phyloP scores from a whole-genome alignment of 2,329 filamentous ascomycete species.

The Fonsecaea monophora region DNA sequence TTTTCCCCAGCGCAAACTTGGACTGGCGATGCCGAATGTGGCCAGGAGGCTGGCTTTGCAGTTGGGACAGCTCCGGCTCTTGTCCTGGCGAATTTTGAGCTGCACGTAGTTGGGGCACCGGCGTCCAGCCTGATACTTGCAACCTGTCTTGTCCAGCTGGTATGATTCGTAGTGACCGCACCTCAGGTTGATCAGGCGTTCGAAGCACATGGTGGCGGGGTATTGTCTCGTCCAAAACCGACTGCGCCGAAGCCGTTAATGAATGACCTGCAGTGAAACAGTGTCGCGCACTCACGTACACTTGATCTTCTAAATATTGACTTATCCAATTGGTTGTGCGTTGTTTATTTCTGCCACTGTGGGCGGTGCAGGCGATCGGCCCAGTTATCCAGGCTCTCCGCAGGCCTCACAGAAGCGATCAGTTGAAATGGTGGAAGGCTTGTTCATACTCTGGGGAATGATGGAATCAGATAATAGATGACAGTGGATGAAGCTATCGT shows the following conservation, averaged over 20 bases:
- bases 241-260: constrained; percentile 2
- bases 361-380: constrained; percentile 28
- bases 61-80: constrained; percentile 38
- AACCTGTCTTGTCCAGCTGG: constrained; percentile 39
- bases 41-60: constrained; percentile 39
- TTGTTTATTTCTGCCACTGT: constrained; percentile 17
- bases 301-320: constrained; percentile 10
- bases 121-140: constrained; percentile 35
- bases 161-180: constrained; percentile 41
- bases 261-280: background rate
- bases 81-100: constrained; percentile 38
- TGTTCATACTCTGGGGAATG: constrained; percentile 42
- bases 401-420: constrained; percentile 42
- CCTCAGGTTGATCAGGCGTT: constrained; percentile 37
- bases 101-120: constrained; percentile 38
- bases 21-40: constrained; percentile 38
- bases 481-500: constrained; percentile 27
- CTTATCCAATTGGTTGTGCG: constrained; percentile 16
- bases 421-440: constrained; percentile 39
- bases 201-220: constrained; percentile 39
- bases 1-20: constrained; percentile 32
- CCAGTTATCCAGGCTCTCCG: constrained; percentile 42
- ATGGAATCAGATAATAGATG: constrained; percentile 9
- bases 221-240: background rate
- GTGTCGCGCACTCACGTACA: constrained; percentile 4